Base-by-base conservation (phyloP, 345 rosid genomes). In the Salix dunnii region DNA sequence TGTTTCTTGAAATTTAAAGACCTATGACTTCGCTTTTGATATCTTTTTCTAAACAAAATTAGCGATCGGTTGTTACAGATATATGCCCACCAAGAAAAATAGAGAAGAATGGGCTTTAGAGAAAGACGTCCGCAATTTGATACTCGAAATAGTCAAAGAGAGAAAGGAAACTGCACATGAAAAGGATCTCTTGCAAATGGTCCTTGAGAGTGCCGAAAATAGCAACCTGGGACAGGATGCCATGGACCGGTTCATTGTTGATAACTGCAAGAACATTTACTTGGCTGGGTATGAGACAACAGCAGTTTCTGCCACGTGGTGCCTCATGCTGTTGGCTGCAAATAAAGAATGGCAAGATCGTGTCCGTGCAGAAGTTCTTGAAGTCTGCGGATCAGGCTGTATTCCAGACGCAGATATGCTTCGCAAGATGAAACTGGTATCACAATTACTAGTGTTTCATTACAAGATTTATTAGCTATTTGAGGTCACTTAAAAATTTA, bases 231-330 rank as follows among this genome's bases (percentile, higher is more conserved):
- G 30, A 25, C 67, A 74, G 33, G 77, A 82, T 33, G 81, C 80
- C 12, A 69, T 21, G 4, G 74, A 82, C 16, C 64, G 69, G 25
- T 87, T 85, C 81, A 75, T 82, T 1, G 87, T 87, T 14, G 90
- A 87, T 51, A 88, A 87, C 65, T 85, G 86, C 84, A 88, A 84
- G 86, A 85, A 85, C 76, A 84, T 87, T 36, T 86, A 82, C 77
- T 65, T 79, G 38, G 88, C 91, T 2, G 88, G 88, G 40, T 85
- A 72, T 23, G 90, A 88, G 76, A 84, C 88, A 0, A 81, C 86
- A 0, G 90, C 86, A 0, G 81, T 85, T 66, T 20, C 88, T 3
- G 80, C 87, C 20, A 64, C 86, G 7, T 88, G 91, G 91, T 61
- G 72, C 33, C 78, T 86, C 40, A 83, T 89, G 88, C 75, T 87